Percentiles rank a stretch among this genome's conserved stretches.
These are phyloP conservation scores for Rostrohypoxylon terebratum DNA, from an alignment of 495 filamentous ascomycete species.

Conservation along the genomic window DNA sequence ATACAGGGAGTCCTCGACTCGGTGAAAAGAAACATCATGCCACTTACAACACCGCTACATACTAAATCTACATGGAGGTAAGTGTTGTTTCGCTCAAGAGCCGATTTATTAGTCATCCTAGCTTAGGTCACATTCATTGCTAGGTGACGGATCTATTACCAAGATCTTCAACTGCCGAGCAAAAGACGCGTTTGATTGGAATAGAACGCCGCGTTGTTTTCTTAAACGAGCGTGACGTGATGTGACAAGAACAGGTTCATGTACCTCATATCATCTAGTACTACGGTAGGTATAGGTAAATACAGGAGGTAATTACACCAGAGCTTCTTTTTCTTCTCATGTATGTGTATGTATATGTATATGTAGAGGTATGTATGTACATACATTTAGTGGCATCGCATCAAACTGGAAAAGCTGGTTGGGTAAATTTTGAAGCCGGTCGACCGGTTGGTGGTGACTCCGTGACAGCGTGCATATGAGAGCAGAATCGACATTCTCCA, in stretches of 20 bases:
- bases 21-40: conserved; percentile 15
- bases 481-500: background rate
- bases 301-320: background rate
- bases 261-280: background rate
- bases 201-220: conserved; percentile 36
- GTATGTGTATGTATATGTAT: too few relatives aligned
- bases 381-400: background rate
- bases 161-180: conserved; percentile 37
- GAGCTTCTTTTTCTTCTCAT: conserved; percentile 2
- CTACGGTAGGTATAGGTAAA: background rate
- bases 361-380: background rate
- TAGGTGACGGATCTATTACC: conserved; percentile 22
- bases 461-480: conserved; percentile 5
- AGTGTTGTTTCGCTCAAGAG: conserved; percentile 13
- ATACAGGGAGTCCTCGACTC: conserved; percentile 28
- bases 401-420: background rate
- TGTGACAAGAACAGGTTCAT: conserved; percentile 9
- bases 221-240: conserved; percentile 29
- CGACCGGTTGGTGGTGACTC: background rate
- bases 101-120: conserved; percentile 16
- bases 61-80: background rate
- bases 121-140: conserved; percentile 30
- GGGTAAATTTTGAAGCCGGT: background rate
- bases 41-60: conserved; percentile 4
- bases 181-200: conserved; percentile 31